Percentiles rank a stretch among this genome's conserved stretches.
These are phyloP conservation scores for Spathaspora sp. DNA, from an alignment of 1,139 yeast species.

Conservation along the genomic window DNA sequence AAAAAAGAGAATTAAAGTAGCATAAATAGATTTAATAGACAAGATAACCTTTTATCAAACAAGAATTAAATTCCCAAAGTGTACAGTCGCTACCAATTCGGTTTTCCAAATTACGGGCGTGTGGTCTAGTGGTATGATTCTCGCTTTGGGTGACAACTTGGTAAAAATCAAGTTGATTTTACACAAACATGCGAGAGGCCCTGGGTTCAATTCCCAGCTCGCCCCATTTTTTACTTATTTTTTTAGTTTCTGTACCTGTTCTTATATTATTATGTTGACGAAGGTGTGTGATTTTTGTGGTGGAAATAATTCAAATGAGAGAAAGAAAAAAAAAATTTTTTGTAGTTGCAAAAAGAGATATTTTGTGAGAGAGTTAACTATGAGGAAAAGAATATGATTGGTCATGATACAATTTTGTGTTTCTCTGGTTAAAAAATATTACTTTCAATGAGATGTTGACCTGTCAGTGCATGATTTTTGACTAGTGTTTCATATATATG, in stretches of 20 bases:
- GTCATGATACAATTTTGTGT: too few species aligned
- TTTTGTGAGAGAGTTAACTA: too few species aligned
- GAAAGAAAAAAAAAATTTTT: not conserved
- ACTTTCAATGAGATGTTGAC: too few species aligned
- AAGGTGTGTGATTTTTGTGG: not conserved
- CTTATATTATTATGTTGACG: not conserved
- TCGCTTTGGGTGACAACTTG: slow-evolving; percentile 26
- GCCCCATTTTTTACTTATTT: slow-evolving; percentile 23
- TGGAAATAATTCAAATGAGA: too few species aligned
- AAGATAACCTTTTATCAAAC: too few species aligned
- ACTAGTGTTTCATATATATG: too few species aligned
- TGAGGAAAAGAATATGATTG: too few species aligned
- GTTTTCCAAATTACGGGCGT: slow-evolving; percentile 17
- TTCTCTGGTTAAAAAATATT: too few species aligned
- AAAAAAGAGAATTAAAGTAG: slow-evolving; percentile 3
- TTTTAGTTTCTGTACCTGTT: not conserved
- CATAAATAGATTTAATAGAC: not conserved
- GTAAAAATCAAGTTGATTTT: slow-evolving; percentile 11
- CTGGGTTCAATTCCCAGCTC: slow-evolving; percentile 35
- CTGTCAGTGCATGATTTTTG: too few species aligned
- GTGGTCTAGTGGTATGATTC: slow-evolving; percentile 37
- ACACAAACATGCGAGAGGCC: slow-evolving; percentile 32
- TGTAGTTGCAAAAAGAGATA: not conserved
- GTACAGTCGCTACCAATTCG: too few species aligned
- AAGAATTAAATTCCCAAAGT: too few species aligned